Evolutionary conservation across 305 asterid genomes (phyloP).

Genomic region (Fraxinus paxiana): DNA sequence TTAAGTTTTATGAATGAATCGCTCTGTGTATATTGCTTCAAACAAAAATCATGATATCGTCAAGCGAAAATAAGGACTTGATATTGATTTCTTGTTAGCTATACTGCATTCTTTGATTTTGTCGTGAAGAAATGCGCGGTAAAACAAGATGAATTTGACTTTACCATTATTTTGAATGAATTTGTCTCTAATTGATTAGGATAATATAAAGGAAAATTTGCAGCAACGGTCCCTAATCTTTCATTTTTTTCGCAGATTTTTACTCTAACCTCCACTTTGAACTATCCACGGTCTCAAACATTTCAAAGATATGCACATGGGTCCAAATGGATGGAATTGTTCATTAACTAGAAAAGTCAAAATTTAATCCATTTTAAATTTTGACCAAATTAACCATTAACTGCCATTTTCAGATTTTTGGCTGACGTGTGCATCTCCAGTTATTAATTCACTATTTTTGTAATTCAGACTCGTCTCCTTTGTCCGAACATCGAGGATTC

Average conservation of each 20-base stretch:
- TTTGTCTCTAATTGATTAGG: neutral
- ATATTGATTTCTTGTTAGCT: neutral
- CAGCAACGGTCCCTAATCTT: neutral
- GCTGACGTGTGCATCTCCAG: neutral
- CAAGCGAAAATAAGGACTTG: neutral
- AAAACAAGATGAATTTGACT: neutral
- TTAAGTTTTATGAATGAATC: neutral
- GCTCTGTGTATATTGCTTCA: neutral
- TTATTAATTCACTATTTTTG: neutral
- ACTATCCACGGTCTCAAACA: neutral
- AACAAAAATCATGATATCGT: neutral
- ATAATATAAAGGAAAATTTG: neutral
- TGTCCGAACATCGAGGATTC: neutral
- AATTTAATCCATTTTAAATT: too few species aligned
- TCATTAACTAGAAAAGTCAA: neutral
- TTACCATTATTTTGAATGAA: neutral
- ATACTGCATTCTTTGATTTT: neutral
- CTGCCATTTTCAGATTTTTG: neutral
- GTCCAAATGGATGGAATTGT: neutral
- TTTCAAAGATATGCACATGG: neutral
- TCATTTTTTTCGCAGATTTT: neutral
- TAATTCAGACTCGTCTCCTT: neutral
- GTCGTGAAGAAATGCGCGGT: neutral
- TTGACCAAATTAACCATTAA: too few species aligned
- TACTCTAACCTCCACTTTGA: neutral